Evolutionary conservation across 495 filamentous ascomycete species (phyloP).

Genomic region (Melanomma pulvis-pyrius): DNA sequence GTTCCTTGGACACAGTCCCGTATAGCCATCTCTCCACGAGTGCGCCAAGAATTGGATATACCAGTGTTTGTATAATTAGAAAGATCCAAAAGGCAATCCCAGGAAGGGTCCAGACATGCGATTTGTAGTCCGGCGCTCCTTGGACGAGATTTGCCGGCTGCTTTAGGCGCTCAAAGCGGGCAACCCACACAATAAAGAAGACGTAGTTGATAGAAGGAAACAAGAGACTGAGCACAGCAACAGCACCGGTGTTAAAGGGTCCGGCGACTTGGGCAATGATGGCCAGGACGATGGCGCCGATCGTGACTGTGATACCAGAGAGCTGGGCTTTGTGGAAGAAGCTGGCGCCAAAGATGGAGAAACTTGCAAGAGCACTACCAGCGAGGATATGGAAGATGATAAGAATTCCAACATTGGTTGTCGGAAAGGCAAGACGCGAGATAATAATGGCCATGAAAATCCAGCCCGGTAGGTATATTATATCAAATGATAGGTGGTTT

Average conservation of each 20-base stretch:
- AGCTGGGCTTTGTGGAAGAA: constrained; percentile 55
- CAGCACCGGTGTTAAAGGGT: constrained; percentile 39
- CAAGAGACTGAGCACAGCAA: constrained; percentile 40
- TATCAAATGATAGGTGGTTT: constrained; percentile 48
- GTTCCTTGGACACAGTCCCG: constrained; percentile 70
- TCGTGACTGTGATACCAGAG: constrained; percentile 50
- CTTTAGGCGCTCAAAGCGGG: constrained; percentile 40
- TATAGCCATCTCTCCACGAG: constrained; percentile 72
- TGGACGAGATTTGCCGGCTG: constrained; percentile 38
- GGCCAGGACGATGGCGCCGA: constrained; percentile 49
- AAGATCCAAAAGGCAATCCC: constrained; percentile 72
- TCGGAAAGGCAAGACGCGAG: constrained; percentile 44
- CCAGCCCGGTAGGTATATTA: constrained; percentile 53
- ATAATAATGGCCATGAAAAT: constrained; percentile 49
- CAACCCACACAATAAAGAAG: constrained; percentile 48
- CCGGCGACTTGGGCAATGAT: constrained; percentile 50
- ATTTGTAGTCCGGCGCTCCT: constrained; percentile 37
- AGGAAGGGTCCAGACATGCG: constrained; percentile 63
- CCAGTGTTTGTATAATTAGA: constrained; percentile 70
- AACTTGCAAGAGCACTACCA: constrained; percentile 48
- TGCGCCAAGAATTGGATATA: constrained; percentile 71
- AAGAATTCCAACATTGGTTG: constrained; percentile 45
- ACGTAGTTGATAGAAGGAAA: constrained; percentile 48
- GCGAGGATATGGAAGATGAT: constrained; percentile 49
- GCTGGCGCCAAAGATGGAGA: constrained; percentile 48